Conservation (phyloP, 2,329 filamentous ascomycete genomes). For the Berkeleyomyces rouxiae region DNA sequence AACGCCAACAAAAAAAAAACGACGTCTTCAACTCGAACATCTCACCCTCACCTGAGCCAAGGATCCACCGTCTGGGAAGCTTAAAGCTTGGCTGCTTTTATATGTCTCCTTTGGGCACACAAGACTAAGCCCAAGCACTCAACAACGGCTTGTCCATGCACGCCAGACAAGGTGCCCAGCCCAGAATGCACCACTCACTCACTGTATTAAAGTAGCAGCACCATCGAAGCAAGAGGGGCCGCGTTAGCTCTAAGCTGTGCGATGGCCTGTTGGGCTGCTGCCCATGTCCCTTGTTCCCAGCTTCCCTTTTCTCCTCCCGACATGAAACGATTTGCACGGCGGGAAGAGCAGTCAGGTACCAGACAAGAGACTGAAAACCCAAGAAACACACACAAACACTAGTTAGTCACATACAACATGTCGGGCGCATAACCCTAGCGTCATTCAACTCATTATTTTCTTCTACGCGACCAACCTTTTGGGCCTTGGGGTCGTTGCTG, state of each 20-base stretch:
- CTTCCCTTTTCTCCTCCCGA: not conserved
- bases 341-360: not conserved
- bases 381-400: too few species aligned
- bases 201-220: too few species aligned
- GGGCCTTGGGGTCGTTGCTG: too few species aligned
- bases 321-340: not conserved
- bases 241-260: too few species aligned
- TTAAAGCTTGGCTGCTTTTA: not conserved
- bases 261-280: too few species aligned
- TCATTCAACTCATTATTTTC: too few species aligned
- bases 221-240: too few species aligned
- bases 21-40: not conserved
- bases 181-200: too few species aligned
- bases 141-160: not conserved
- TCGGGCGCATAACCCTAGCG: too few species aligned
- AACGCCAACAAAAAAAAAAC: not conserved
- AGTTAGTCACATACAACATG: too few species aligned
- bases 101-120: not conserved
- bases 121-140: not conserved
- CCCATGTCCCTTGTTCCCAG: not conserved
- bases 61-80: not conserved
- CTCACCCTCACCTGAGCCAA: not conserved
- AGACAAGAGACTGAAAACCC: not conserved
- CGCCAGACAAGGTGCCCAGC: too few species aligned
- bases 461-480: too few species aligned